Evolutionary conservation across 2,329 filamentous ascomycete species (phyloP).

Genomic region (Aspergillus pseudoviridinutans): DNA sequence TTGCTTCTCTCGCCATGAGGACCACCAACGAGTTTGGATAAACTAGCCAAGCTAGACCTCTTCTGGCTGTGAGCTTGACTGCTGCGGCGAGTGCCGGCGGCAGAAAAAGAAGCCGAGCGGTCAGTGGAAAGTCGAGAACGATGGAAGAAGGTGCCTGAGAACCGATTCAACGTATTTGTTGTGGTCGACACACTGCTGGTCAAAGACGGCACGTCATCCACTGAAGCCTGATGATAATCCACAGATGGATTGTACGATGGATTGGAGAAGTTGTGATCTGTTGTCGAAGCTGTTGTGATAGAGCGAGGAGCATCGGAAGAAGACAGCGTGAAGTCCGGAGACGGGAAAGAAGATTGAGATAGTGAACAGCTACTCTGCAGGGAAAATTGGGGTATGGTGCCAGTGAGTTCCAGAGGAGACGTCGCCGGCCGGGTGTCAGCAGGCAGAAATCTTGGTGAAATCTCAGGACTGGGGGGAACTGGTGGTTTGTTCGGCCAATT

Average conservation of each 20-base stretch:
- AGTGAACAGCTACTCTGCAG: constrained; percentile 36
- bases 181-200: constrained; percentile 48
- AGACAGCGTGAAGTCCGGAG: constrained; percentile 39
- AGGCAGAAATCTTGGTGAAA: constrained; percentile 34
- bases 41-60: constrained; percentile 46
- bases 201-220: constrained; percentile 48
- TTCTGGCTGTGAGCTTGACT: constrained; percentile 41
- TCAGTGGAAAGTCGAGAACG: constrained; percentile 41
- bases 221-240: constrained; percentile 40
- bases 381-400: constrained; percentile 37
- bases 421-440: constrained; percentile 40
- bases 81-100: constrained; percentile 34
- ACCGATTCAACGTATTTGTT: constrained; percentile 40
- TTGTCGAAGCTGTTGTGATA: constrained; percentile 39
- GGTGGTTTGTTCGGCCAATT: constrained; percentile 20
- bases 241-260: constrained; percentile 34
- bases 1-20: constrained; percentile 44
- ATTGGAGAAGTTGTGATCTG: constrained; percentile 37
- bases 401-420: constrained; percentile 38
- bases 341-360: constrained; percentile 43
- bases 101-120: constrained; percentile 43
- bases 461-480: constrained; percentile 30
- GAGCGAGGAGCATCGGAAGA: constrained; percentile 42
- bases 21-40: constrained; percentile 45
- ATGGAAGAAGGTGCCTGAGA: constrained; percentile 42